Evolutionary conservation across 2,329 filamentous ascomycete species (phyloP).

Genomic region (Trichoderma endophyticum): DNA sequence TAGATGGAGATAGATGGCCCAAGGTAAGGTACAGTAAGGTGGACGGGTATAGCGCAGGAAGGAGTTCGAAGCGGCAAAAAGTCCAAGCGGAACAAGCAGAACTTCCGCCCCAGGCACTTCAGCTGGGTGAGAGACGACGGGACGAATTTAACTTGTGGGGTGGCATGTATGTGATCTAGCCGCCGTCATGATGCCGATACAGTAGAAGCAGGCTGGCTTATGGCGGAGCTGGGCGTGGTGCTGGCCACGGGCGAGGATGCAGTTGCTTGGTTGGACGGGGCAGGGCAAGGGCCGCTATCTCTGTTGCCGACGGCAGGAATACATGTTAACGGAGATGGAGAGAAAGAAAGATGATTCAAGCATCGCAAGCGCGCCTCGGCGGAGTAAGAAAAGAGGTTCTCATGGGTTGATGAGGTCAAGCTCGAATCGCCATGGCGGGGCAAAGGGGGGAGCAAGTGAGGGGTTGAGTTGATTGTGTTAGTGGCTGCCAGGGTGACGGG

Average conservation of each 20-base stretch:
- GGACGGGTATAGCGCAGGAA: neutral
- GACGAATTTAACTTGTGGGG: neutral
- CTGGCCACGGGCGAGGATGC: neutral
- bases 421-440: slow-evolving; percentile 13
- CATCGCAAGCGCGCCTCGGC: neutral
- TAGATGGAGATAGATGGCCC: neutral
- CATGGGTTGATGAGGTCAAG: slow-evolving; percentile 14
- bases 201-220: neutral
- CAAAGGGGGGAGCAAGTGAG: slow-evolving; percentile 4
- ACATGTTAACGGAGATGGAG: neutral
- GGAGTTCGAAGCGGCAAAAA: neutral
- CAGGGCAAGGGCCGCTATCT: neutral
- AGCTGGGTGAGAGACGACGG: neutral
- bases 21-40: neutral
- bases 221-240: neutral
- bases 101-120: neutral
- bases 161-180: neutral
- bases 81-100: neutral
- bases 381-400: slow-evolving; percentile 1
- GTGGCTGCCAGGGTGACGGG: neutral
- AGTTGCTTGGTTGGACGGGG: neutral
- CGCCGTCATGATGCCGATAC: neutral
- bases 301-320: neutral
- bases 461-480: neutral
- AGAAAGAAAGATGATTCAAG: neutral